Base-by-base conservation (phyloP, 139 green algal genomes). In the Raphidocelis subcapitata region DNA sequence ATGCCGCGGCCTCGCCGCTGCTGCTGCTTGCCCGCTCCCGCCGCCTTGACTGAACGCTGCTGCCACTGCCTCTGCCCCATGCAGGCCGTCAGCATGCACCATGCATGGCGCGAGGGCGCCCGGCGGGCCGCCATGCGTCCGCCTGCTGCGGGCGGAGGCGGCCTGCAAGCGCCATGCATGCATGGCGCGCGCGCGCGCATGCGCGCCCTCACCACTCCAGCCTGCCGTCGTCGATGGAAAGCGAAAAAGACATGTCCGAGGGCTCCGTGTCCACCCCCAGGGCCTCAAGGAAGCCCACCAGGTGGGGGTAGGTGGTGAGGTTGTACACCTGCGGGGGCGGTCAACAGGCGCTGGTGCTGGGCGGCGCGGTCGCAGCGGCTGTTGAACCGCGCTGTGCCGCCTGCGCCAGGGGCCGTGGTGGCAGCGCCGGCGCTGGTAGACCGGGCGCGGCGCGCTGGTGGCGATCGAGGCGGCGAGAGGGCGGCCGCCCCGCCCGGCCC, bases 181-280 rank as follows among this genome's bases (percentile, higher is more conserved):
- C 12, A 49, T 49, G 41, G 8, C 8, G 41, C 12, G 12, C 41
- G 8, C 41, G 12, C 8, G 41, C n/a, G n/a, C n/a, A n/a, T n/a
- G 41, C 8, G 41, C 41, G 8, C 41, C 8, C 41, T 8, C 41
- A 49, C 41, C 41, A 49, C 41, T 49, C 41, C 8, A 49, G 41
- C 54, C 66, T 75, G 67, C 90, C 92, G n/a, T 69, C 68, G 44
- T 96, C 90, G 47, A 94, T 69, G 3, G 85, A 93, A 0, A 98
- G 84, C 3, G 91, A 80, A 74, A 99, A 99, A 3, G 88, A 97
- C 95, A 99, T 99, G 71, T 98, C 91, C 0, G 83, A 94, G 0
- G 82, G 80, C 86, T 97, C 86, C 1, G 85, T 89, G 69, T 97
- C 93, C 3, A 99, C 93, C 15, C 87, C 89, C 31, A 98, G 81